Conservation (phyloP, 2,329 filamentous ascomycete genomes). For the Aspergillus sp. region DNA sequence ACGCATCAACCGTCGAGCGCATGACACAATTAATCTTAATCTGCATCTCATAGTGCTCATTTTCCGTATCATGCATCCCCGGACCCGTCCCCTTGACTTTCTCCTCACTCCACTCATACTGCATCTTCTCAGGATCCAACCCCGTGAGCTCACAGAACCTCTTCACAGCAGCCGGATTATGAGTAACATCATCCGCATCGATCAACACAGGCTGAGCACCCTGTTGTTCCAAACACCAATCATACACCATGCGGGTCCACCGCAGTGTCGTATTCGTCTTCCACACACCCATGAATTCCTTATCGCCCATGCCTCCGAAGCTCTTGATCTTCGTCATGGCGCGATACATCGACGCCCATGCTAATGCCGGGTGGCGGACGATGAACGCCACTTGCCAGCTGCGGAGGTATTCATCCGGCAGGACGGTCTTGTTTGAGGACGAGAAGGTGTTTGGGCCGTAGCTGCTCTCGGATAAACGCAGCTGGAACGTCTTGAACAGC, state of each 20-base stretch:
- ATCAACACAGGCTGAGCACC: slow-evolving; percentile 31
- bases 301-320: slow-evolving; percentile 17
- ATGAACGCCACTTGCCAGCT: slow-evolving; percentile 38
- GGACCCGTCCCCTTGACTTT: slow-evolving; percentile 1
- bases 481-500: slow-evolving; percentile 12
- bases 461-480: slow-evolving; percentile 2
- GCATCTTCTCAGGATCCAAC: slow-evolving; percentile 33
- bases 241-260: slow-evolving; percentile 38
- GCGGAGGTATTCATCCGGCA: slow-evolving; percentile 39
- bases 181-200: slow-evolving; percentile 44
- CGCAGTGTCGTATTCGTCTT: slow-evolving; percentile 30
- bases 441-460: not conserved
- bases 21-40: slow-evolving; percentile 16
- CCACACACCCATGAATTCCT: slow-evolving; percentile 18
- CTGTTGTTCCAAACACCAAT: slow-evolving; percentile 36
- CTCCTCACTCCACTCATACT: slow-evolving; percentile 36
- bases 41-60: not conserved
- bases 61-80: not conserved
- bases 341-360: slow-evolving; percentile 43
- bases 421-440: slow-evolving; percentile 33
- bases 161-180: slow-evolving; percentile 30
- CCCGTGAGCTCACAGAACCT: slow-evolving; percentile 33
- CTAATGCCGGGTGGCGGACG: slow-evolving; percentile 44
- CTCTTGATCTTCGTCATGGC: slow-evolving; percentile 25
- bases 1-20: slow-evolving; percentile 34